These are phyloP conservation scores for Euphorbia celastroides DNA, from an alignment of 441 rosid genomes.

Conservation along the genomic window DNA sequence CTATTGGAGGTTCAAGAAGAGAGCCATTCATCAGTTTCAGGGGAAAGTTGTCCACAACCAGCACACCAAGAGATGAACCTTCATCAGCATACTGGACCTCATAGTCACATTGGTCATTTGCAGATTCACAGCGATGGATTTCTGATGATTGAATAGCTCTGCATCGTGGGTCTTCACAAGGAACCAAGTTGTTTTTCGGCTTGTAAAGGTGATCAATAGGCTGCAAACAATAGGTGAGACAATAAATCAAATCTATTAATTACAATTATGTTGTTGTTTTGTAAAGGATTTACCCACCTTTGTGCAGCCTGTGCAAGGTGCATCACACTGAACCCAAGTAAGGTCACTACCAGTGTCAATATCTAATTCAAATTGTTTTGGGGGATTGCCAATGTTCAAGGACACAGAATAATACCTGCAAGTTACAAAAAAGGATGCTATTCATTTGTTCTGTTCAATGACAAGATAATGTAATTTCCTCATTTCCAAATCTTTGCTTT, in stretches of 20 bases:
- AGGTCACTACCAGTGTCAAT: conserved; percentile 92
- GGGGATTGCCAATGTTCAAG: conserved; percentile 60
- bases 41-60: conserved; percentile 58
- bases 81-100: conserved; percentile 82
- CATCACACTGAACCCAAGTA: conserved; percentile 92
- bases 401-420: conserved; percentile 70
- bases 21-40: conserved; percentile 49
- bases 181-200: conserved; percentile 61
- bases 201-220: conserved; percentile 53
- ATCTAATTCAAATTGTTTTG: conserved; percentile 75
- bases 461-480: background rate
- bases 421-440: background rate
- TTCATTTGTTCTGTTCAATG: background rate
- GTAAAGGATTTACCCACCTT: conserved; percentile 54
- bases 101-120: conserved; percentile 63
- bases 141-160: conserved; percentile 40
- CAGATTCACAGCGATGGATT: conserved; percentile 34
- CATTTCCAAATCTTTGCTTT: too few relatives aligned
- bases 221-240: conserved; percentile 32
- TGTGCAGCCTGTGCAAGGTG: conserved; percentile 56
- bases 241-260: background rate
- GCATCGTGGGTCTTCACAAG: conserved; percentile 60
- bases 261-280: background rate
- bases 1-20: conserved; percentile 32
- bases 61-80: conserved; percentile 86